phyloP scores from a whole-genome alignment of 75 land plant species.

The Selaginella moellendorffii region DNA sequence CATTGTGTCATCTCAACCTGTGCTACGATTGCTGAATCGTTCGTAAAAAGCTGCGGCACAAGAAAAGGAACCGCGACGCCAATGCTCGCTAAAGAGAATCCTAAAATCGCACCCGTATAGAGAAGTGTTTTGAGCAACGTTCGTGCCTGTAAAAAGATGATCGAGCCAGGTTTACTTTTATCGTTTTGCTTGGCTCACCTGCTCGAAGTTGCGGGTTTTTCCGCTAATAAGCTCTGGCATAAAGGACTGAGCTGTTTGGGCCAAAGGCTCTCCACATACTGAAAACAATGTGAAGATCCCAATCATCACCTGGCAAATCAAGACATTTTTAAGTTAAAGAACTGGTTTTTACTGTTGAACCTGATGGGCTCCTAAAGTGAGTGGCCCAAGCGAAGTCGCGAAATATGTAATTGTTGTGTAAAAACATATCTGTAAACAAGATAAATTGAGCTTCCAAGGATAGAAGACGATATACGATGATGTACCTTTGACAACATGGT shows the following conservation, averaged over 20 bases:
- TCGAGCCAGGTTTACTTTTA: neutral
- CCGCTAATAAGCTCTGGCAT: conserved; percentile 90
- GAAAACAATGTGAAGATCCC: conserved; percentile 58
- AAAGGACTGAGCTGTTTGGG: conserved; percentile 93
- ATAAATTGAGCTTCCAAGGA: neutral
- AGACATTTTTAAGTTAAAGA: neutral
- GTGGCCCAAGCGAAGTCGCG: conserved; percentile 66
- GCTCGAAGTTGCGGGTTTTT: conserved; percentile 40
- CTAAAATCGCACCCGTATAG: conserved; percentile 43
- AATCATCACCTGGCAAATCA: conserved; percentile 60
- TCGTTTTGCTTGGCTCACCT: conserved; percentile 25
- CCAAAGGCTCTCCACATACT: conserved; percentile 88
- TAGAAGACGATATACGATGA: neutral
- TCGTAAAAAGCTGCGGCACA: conserved; percentile 53
- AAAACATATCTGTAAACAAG: conserved; percentile 48
- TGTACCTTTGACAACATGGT: conserved; percentile 78
- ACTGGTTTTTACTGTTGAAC: conserved; percentile 16
- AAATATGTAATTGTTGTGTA: conserved; percentile 59
- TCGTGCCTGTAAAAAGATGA: conserved; percentile 34
- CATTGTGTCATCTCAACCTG: conserved; percentile 31
- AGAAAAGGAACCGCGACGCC: conserved; percentile 34
- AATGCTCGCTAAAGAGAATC: conserved; percentile 33
- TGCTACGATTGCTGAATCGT: conserved; percentile 35
- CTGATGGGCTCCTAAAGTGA: conserved; percentile 84
- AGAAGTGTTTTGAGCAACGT: conserved; percentile 45